Conservation (phyloP, 306 rosid genomes). For the Aeschynomene evenia region DNA sequence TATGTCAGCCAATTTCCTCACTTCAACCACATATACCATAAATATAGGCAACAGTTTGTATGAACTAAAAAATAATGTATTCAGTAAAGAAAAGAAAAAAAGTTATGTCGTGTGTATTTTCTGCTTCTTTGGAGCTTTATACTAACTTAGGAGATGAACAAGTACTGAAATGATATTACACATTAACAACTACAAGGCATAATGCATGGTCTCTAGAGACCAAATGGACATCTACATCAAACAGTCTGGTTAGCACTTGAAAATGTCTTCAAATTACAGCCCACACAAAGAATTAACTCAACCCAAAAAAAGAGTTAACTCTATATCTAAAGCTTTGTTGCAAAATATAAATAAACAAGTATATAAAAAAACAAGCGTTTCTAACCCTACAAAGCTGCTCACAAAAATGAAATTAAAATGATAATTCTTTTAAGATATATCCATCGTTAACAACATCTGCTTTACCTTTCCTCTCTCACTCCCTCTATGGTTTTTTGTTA, state of each 20-base stretch:
- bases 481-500: too few species aligned
- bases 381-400: not conserved
- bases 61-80: not conserved
- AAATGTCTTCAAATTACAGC: slow-evolving; percentile 10
- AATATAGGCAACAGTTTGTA: not conserved
- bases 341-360: not conserved
- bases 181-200: not conserved
- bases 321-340: not conserved
- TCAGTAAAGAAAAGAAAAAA: not conserved
- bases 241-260: not conserved
- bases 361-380: not conserved
- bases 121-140: slow-evolving; percentile 1
- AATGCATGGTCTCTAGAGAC: not conserved
- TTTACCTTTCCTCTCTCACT: not conserved
- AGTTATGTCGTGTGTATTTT: not conserved
- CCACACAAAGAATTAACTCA: not conserved
- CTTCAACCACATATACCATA: not conserved
- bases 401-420: not conserved
- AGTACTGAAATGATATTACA: not conserved
- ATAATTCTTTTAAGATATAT: not conserved
- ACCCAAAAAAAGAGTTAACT: not conserved
- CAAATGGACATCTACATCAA: slow-evolving; percentile 6
- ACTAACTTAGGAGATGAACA: not conserved
- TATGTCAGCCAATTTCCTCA: not conserved
- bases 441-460: not conserved